Percentiles rank a stretch among this genome's conserved stretches.
These are phyloP conservation scores for Aspergillus oerlinghausenensis DNA, from an alignment of 2,329 filamentous ascomycete species.

Conservation along the genomic window DNA sequence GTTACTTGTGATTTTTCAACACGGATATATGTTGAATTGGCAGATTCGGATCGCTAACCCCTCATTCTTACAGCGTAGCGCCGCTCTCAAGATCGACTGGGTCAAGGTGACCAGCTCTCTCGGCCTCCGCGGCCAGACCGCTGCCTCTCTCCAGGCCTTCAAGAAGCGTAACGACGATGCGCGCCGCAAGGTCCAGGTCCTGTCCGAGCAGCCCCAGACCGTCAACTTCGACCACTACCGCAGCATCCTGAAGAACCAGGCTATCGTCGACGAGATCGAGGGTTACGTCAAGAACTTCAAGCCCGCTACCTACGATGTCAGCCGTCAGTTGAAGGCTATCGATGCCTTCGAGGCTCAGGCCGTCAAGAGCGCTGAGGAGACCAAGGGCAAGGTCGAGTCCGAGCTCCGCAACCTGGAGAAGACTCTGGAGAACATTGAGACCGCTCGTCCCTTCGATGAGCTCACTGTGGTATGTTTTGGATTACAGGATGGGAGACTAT, in stretches of 20 bases:
- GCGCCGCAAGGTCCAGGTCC: conserved; percentile 82
- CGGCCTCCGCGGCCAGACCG: conserved; percentile 92
- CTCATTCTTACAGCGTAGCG: conserved; percentile 68
- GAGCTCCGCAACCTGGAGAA: conserved; percentile 92
- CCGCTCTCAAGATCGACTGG: conserved; percentile 99
- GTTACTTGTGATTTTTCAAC: conserved; percentile 12
- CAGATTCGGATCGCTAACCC: conserved; percentile 18
- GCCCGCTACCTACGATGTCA: conserved; percentile 87
- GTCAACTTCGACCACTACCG: conserved; percentile 96
- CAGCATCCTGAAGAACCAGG: conserved; percentile 87
- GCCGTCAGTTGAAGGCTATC: conserved; percentile 93
- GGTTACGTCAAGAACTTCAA: conserved; percentile 89
- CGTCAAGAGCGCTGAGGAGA: conserved; percentile 92
- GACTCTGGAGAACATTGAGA: conserved; percentile 96
- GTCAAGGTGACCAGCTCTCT: conserved; percentile 89
- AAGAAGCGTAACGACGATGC: conserved; percentile 99
- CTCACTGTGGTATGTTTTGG: conserved; percentile 78
- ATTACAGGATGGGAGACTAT: background rate
- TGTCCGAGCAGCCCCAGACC: conserved; percentile 76
- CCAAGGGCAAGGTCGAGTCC: conserved; percentile 91
- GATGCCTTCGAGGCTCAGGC: conserved; percentile 97
- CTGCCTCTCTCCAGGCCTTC: conserved; percentile 85
- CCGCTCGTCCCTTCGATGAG: conserved; percentile 90
- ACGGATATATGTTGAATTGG: background rate
- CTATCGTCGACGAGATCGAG: conserved; percentile 94